Base-by-base conservation (phyloP, 208 protist genomes). In the Trypanosoma avium region DNA sequence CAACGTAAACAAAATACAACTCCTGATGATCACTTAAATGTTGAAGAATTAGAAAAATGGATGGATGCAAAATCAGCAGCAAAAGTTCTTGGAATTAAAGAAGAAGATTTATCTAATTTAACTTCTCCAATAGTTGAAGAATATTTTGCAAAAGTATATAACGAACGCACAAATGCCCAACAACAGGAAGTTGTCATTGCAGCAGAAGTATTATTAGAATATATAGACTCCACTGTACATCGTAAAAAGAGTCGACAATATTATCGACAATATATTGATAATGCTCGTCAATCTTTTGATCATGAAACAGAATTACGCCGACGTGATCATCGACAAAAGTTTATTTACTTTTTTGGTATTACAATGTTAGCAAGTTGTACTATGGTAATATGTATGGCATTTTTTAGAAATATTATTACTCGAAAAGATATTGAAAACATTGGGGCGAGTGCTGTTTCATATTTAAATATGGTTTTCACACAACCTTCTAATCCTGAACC, bases 181-280 rank as follows among this genome's bases (percentile, higher is more conserved):
- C 86, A 90, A 63, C 73, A 84, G 56, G 89, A 95, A 70, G 76
- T 83, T 48, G 59, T 92, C 7, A 86, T 95, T 42, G 89, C 89
- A 4, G 78, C 84, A 1, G 89, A 95, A 70, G 79, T 90, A 45
- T 60, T 95, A 19, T 68, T 95, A n/a, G 89, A 92, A 75, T 95
- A 92, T 76, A 56, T 95, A 5, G 86, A 95, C 64, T 92, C 84
- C 30, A 72, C 82, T 19, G 48, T 85, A 12, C 65, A 67, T 61
- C 35, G 77, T 36, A 95, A 95, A 76, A 92, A 93, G 77, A 91
- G 75, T 42, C 64, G 78, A 3, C 80, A 84, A 69, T 92, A 93
- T 76, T 92, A 95, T 75, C 66, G 82, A 19, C 55, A 86, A 30
- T 81, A 88, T 36, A 49, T 95, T 24, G 81, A 95, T 43, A 86